A percentile compares a stretch with the other conserved stretches of the same genome.
Evolutionary conservation across 2,329 filamentous ascomycete species (phyloP).

Genomic region (Neurospora sp.): DNA sequence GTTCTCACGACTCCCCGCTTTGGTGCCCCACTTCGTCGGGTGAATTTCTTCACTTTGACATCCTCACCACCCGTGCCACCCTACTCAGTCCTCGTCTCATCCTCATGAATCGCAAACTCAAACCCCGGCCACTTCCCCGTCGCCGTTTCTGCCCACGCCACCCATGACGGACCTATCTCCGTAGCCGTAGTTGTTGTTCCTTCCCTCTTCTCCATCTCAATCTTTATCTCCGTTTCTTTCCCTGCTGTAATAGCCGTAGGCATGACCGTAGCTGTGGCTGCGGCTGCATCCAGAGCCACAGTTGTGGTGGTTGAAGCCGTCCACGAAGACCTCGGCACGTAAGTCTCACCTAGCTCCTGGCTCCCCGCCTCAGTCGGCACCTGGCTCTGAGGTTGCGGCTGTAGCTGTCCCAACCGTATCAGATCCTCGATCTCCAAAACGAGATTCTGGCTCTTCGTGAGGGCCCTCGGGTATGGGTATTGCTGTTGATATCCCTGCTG

Average conservation of each 20-base stretch:
- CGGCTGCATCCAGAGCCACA: not conserved
- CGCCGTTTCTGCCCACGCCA: not conserved
- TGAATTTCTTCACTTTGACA: not conserved
- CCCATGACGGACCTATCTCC: not conserved
- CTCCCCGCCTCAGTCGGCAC: not conserved
- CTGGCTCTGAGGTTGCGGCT: not conserved
- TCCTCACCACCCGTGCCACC: not conserved
- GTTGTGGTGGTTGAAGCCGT: not conserved
- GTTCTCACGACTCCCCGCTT: too few species aligned
- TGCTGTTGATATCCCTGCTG: not conserved
- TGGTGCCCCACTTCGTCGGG: not conserved
- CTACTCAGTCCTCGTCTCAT: conserved; percentile 7
- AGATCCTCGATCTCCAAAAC: not conserved
- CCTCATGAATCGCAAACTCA: conserved; percentile 18
- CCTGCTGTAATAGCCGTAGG: too few species aligned
- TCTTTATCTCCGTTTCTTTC: too few species aligned
- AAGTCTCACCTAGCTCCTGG: not conserved
- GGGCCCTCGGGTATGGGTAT: not conserved
- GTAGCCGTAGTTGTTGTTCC: too few species aligned
- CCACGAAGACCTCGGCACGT: not conserved
- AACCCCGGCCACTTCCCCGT: not conserved
- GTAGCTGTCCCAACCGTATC: not conserved
- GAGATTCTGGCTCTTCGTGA: not conserved
- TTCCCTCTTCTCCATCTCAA: too few species aligned
- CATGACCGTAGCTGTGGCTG: not conserved